Conservation (phyloP, 2,329 filamentous ascomycete genomes). For the Pseudocercospora fuligena region DNA sequence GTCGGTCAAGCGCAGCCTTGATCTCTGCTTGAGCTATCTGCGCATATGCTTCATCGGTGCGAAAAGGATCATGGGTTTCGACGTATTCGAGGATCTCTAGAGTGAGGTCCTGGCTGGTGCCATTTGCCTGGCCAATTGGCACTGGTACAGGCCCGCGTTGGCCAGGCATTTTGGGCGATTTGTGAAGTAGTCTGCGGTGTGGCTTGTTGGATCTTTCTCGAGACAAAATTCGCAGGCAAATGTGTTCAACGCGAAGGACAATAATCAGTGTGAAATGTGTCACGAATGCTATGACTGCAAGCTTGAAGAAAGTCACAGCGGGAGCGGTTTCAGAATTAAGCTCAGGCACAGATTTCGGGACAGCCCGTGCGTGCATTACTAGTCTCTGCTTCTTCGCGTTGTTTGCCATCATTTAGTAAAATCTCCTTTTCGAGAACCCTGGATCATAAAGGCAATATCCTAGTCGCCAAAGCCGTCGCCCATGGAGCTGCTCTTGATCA, state of each 20-base stretch:
- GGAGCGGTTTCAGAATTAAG: background rate
- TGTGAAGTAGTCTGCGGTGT: too few species aligned
- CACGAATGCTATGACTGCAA: background rate
- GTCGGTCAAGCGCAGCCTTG: conserved; percentile 86
- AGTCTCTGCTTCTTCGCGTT: background rate
- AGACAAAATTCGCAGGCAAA: background rate
- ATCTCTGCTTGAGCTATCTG: conserved; percentile 55
- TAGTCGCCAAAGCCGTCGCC: background rate
- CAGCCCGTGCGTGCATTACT: background rate
- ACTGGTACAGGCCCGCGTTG: conserved; percentile 54
- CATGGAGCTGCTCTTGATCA: conserved; percentile 6
- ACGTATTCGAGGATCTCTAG: conserved; percentile 80
- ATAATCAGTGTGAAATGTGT: background rate
- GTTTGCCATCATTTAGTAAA: too few species aligned
- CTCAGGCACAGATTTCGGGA: background rate
- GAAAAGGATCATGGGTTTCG: conserved; percentile 44
- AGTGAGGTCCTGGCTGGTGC: conserved; percentile 59
- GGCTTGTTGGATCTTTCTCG: background rate
- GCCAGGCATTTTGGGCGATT: conserved; percentile 24
- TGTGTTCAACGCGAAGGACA: background rate
- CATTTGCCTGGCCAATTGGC: conserved; percentile 38
- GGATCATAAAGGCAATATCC: background rate
- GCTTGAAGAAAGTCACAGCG: background rate
- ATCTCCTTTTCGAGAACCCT: background rate
- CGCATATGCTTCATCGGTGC: conserved; percentile 40